phyloP scores from a whole-genome alignment of 257 asterid genomes.

The Solanum dulcamara region DNA sequence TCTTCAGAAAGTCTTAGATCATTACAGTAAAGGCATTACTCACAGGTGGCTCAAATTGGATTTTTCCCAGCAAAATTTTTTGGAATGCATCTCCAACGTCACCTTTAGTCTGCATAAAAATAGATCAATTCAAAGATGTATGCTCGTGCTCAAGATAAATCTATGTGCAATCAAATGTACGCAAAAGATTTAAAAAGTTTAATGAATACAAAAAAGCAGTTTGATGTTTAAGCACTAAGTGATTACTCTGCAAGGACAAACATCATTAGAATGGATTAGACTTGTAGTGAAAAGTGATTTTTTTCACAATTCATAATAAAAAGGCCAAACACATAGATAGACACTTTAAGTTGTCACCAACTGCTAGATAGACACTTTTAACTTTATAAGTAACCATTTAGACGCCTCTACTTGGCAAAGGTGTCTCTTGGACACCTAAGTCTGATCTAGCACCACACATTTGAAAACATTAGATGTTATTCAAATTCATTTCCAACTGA shows the following conservation, averaged over 20 bases:
- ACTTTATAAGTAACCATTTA: not conserved
- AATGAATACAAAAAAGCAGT: not conserved
- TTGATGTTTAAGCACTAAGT: not conserved
- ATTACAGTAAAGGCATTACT: constrained; percentile 13
- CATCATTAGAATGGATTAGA: not conserved
- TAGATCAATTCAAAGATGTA: not conserved
- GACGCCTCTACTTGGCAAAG: not conserved
- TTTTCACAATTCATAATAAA: not conserved
- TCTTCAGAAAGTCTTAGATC: not conserved
- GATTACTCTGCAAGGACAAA: not conserved
- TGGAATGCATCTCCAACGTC: constrained; percentile 26
- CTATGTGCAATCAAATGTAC: not conserved
- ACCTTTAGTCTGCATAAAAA: constrained; percentile 44
- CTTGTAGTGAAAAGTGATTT: not conserved
- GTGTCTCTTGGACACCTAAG: not conserved
- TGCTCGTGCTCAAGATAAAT: not conserved
- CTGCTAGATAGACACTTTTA: not conserved
- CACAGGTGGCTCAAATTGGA: constrained; percentile 41
- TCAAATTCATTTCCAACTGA: not conserved
- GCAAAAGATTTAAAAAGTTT: not conserved
- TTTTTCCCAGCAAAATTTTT: constrained; percentile 38
- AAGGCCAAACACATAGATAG: not conserved
- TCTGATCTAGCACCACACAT: not conserved
- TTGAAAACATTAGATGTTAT: not conserved
- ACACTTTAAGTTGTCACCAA: not conserved